Conservation (phyloP, 78 protist species). For the Fonticula alba region DNA sequence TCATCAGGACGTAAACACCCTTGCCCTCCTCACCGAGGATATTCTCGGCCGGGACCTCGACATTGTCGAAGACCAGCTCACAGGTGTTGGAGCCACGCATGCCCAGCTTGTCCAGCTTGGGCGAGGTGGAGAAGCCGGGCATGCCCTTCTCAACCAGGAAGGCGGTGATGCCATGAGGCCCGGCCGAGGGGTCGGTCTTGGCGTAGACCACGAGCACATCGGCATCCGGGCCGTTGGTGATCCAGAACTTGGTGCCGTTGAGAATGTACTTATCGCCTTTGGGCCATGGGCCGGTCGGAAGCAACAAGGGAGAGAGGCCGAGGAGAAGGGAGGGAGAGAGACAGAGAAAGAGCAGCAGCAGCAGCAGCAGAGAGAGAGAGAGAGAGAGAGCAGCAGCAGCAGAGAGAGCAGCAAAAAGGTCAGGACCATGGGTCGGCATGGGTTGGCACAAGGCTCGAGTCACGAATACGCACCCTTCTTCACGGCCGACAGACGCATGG, state of each 20-base stretch:
- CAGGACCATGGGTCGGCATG: too few species aligned
- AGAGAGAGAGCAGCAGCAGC: not conserved
- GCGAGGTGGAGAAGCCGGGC: conserved; percentile 65
- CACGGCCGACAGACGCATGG: conserved; percentile 52
- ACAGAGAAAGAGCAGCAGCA: not conserved
- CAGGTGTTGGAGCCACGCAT: conserved; percentile 87
- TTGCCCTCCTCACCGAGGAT: conserved; percentile 44
- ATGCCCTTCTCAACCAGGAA: conserved; percentile 59
- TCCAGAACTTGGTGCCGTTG: conserved; percentile 78
- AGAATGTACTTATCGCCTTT: conserved; percentile 44
- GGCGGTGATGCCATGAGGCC: conserved; percentile 75
- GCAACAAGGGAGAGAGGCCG: not conserved
- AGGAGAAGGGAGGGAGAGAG: not conserved
- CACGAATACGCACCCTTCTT: conserved; percentile 16
- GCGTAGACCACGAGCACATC: conserved; percentile 76
- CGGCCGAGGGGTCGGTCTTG: conserved; percentile 49
- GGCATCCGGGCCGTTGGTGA: conserved; percentile 74
- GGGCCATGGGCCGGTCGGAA: not conserved
- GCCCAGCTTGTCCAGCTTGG: conserved; percentile 80
- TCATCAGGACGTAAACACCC: conserved; percentile 74
- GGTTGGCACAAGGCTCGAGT: not conserved
- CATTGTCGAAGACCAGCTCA: conserved; percentile 33
- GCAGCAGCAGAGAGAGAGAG: not conserved
- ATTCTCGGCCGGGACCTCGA: conserved; percentile 45
- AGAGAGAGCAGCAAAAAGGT: not conserved